phyloP scores from a whole-genome alignment of 345 rosid genomes.

The Cochlearia excelsa region DNA sequence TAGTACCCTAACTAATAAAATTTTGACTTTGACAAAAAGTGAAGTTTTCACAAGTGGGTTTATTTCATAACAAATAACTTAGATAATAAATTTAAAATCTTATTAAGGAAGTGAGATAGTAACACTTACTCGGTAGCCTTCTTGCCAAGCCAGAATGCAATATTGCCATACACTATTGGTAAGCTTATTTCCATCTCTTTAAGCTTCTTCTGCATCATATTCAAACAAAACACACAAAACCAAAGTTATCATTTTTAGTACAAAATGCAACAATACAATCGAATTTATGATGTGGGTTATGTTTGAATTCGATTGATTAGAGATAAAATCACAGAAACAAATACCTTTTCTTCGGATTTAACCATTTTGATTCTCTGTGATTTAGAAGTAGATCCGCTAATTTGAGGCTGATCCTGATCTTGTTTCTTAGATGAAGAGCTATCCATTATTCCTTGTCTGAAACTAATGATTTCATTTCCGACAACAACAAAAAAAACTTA shows the following conservation, averaged over 20 bases:
- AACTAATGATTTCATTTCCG: conserved; percentile 16
- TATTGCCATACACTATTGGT: conserved; percentile 70
- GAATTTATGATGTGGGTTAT: background rate
- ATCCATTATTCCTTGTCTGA: conserved; percentile 34
- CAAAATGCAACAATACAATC: conserved; percentile 9
- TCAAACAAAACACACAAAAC: conserved; percentile 4
- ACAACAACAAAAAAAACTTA: background rate
- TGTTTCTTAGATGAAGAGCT: conserved; percentile 48
- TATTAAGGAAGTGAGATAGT: background rate
- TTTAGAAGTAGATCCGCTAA: conserved; percentile 37
- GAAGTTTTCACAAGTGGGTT: background rate
- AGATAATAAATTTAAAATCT: too few relatives aligned
- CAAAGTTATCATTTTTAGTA: background rate
- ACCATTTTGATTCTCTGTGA: conserved; percentile 47
- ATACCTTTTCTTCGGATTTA: conserved; percentile 52
- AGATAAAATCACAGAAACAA: conserved; percentile 1
- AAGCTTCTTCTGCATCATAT: conserved; percentile 52
- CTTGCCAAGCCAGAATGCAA: conserved; percentile 81
- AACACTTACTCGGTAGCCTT: conserved; percentile 71
- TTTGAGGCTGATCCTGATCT: conserved; percentile 44
- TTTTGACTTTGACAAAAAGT: background rate
- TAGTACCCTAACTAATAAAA: too few relatives aligned
- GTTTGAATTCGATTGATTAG: background rate
- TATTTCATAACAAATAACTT: too few relatives aligned
- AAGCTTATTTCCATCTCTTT: conserved; percentile 68